Percentiles rank a stretch among this genome's conserved stretches.
Evolutionary conservation across 176 grass and related monocot species (phyloP).

Genomic region (bread wheat (Triticum aestivum)): DNA sequence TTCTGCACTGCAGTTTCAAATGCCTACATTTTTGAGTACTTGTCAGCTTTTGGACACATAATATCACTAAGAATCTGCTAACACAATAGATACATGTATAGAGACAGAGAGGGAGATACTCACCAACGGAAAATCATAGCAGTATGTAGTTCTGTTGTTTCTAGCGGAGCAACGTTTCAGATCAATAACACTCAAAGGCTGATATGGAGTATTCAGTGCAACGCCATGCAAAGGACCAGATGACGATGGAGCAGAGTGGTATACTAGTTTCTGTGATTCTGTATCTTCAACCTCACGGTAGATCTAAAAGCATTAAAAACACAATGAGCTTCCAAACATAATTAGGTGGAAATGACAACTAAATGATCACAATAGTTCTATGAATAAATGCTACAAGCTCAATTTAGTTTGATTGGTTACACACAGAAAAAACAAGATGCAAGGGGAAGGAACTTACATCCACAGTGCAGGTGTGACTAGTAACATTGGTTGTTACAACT

Average conservation of each 20-base stretch:
- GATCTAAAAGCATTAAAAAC: constrained; percentile 52
- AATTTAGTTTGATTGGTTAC: background rate
- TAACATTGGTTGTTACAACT: constrained; percentile 87
- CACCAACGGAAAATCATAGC: constrained; percentile 98
- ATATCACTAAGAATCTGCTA: background rate
- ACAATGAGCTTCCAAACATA: constrained; percentile 23
- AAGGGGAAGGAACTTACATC: constrained; percentile 62
- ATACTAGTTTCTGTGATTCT: constrained; percentile 66
- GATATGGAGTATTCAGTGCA: constrained; percentile 59
- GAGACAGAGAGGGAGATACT: constrained; percentile 5
- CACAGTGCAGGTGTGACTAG: constrained; percentile 85
- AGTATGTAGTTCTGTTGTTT: constrained; percentile 92
- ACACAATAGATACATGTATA: background rate
- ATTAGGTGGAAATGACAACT: constrained; percentile 1
- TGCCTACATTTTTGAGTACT: constrained; percentile 50
- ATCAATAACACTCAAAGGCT: constrained; percentile 76
- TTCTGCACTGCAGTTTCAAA: constrained; percentile 84
- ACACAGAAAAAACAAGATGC: constrained; percentile 2
- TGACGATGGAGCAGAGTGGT: constrained; percentile 50
- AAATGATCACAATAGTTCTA: background rate
- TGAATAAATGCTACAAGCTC: background rate
- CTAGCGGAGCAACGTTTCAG: constrained; percentile 78
- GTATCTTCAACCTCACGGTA: constrained; percentile 77
- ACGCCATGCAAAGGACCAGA: constrained; percentile 72
- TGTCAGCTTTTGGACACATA: constrained; percentile 20